Base-by-base conservation (phyloP, 331 rosid genomes). In the Arachis monticola region DNA sequence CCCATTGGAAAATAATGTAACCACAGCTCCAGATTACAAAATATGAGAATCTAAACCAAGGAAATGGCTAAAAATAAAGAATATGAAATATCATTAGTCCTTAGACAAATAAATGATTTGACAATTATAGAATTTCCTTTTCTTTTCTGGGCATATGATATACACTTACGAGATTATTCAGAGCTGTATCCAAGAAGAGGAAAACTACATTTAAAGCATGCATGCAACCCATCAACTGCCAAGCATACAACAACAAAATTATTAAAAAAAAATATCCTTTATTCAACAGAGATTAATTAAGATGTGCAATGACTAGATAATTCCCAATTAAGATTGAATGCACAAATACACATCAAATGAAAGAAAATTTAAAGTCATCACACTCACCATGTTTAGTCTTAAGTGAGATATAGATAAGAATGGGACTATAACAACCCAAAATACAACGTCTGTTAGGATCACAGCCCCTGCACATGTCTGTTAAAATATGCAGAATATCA, bases 171-270 rank as follows among this genome's bases (percentile, higher is more conserved):
- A 91, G 92, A 83, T 79, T 85, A 59, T 89, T 89, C 51, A 89
- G 80, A 58, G 79, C 52, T 56, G 89, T 85, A 69, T 91, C 91
- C 66, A 84, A 78, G 52, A 89, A 88, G 68, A 89, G 89, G 77
- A 89, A 84, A 47, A 72, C 5, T 1, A 79, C 81, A 50, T 91
- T 87, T 80, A 89, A 12, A 17, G 72, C 79, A 77, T 91, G 94
- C 94, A 91, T 91, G 80, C 87, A 89, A 35, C 87, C 87, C 94
- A 79, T 91, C 83, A 91, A 75, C 94, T 91, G 92, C 67, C 77
- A 58, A 77, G 14, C 62, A 17, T 17, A 17, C 22, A 17, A 17
- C 22, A 17, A 17, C 22, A 17, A 17, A 17, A 17, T 17, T 17
- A 17, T 17, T 17, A 17, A 17, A 17, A 17, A 17, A 17, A 17